These are phyloP conservation scores for Paecilomyces formosus DNA, from an alignment of 2,329 filamentous ascomycete species.

Conservation along the genomic window DNA sequence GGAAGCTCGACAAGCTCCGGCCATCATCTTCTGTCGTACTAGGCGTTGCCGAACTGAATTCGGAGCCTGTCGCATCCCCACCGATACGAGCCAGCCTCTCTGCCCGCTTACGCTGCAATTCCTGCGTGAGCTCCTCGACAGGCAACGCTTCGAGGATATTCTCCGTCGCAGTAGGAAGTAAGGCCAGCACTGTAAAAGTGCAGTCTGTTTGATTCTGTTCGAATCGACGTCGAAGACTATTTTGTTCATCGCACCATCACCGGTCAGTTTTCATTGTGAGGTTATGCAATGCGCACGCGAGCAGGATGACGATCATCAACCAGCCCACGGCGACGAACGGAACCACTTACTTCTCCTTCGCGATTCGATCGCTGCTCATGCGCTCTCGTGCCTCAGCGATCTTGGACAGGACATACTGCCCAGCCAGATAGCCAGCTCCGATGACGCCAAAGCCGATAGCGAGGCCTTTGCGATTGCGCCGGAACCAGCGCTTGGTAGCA, in stretches of 20 bases:
- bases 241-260: constrained; percentile 1
- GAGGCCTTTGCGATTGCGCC: constrained; percentile 82
- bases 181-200: constrained; percentile 92
- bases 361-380: constrained; percentile 92
- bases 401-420: constrained; percentile 87
- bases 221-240: constrained; percentile 84
- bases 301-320: not conserved
- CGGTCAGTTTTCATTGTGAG: not conserved
- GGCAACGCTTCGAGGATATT: constrained; percentile 82
- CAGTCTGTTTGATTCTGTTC: constrained; percentile 99
- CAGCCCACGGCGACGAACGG: not conserved
- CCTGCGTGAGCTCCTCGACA: constrained; percentile 85
- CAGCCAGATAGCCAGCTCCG: constrained; percentile 83
- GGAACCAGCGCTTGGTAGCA: constrained; percentile 82
- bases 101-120: constrained; percentile 88
- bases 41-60: constrained; percentile 50
- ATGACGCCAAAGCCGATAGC: constrained; percentile 81
- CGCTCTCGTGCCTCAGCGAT: constrained; percentile 89
- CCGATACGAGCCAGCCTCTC: constrained; percentile 57
- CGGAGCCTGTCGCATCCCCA: constrained; percentile 50
- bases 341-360: constrained; percentile 78
- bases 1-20: constrained; percentile 65
- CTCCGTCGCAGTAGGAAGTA: constrained; percentile 83
- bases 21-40: constrained; percentile 78
- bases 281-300: not conserved